These are phyloP conservation scores for Boletus eberwhitei DNA, from an alignment of 768 basidiomycete genomes.

Conservation along the genomic window DNA sequence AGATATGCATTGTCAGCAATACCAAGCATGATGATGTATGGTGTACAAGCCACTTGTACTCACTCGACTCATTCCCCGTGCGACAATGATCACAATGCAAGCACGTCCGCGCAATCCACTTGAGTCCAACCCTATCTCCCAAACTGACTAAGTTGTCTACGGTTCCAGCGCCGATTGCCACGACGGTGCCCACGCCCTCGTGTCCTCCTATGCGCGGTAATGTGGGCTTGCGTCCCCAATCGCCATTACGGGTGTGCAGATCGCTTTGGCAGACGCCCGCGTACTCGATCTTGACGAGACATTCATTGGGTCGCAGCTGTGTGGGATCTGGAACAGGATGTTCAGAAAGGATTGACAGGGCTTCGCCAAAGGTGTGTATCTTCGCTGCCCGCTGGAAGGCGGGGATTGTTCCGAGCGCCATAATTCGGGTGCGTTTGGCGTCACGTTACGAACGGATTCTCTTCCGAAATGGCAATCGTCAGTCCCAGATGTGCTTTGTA, in stretches of 20 bases:
- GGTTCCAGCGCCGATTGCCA: slow-evolving; percentile 40
- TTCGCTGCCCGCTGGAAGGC: slow-evolving; percentile 27
- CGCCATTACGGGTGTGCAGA: slow-evolving; percentile 38
- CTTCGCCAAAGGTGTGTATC: slow-evolving; percentile 14
- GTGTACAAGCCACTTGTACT: background rate
- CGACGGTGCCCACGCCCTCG: slow-evolving; percentile 45
- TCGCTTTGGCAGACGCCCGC: slow-evolving; percentile 44
- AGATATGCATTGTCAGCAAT: background rate
- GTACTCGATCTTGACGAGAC: slow-evolving; percentile 41
- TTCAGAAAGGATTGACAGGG: slow-evolving; percentile 7
- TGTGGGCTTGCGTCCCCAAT: slow-evolving; percentile 29
- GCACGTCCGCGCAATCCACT: slow-evolving; percentile 41
- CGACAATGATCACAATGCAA: slow-evolving; percentile 41
- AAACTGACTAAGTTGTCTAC: slow-evolving; percentile 29
- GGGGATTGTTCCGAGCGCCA: slow-evolving; percentile 9
- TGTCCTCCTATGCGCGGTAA: slow-evolving; percentile 42
- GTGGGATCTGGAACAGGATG: slow-evolving; percentile 18
- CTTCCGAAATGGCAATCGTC: background rate
- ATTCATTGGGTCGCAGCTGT: slow-evolving; percentile 23
- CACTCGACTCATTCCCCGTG: slow-evolving; percentile 33
- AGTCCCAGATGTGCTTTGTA: too few relatives aligned
- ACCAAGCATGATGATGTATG: background rate
- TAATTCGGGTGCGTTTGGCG: background rate
- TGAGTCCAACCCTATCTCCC: slow-evolving; percentile 43
- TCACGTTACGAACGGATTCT: background rate